Percentiles rank a stretch among this genome's conserved stretches.
Conservation (phyloP, 2,329 filamentous ascomycete genomes). For the Pseudopithomyces chartarum region DNA sequence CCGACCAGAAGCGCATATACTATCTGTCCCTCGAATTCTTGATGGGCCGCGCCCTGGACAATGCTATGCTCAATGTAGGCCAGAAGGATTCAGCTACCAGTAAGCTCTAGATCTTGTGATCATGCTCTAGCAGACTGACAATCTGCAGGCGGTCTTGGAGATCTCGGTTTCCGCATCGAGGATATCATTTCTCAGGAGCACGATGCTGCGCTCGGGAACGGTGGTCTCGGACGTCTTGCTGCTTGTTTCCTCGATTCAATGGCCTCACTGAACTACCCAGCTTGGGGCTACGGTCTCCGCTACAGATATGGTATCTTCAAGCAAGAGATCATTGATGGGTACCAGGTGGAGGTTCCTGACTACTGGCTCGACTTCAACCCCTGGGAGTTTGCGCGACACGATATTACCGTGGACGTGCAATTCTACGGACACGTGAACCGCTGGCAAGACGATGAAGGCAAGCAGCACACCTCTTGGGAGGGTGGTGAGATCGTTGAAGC, state of each 20-base stretch:
- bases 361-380: conserved; percentile 99
- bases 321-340: conserved; percentile 97
- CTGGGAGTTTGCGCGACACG: conserved; percentile 96
- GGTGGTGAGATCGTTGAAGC: conserved; percentile 91
- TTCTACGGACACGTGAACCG: conserved; percentile 90
- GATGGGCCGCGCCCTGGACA: conserved; percentile 95
- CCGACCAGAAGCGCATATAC: conserved; percentile 92
- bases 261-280: conserved; percentile 91
- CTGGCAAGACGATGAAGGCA: conserved; percentile 73
- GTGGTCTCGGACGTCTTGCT: conserved; percentile 89
- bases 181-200: conserved; percentile 94
- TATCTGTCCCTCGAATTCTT: conserved; percentile 95
- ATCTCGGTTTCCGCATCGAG: conserved; percentile 96
- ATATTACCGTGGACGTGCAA: conserved; percentile 95
- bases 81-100: conserved; percentile 83
- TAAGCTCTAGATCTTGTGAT: conserved; percentile 48
- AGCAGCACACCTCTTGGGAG: conserved; percentile 78
- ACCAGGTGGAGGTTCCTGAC: conserved; percentile 96
- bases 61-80: conserved; percentile 96
- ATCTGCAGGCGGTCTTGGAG: conserved; percentile 74
- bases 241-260: conserved; percentile 97
- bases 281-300: conserved; percentile 95
- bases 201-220: conserved; percentile 94
- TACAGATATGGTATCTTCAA: conserved; percentile 98
- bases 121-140: conserved; percentile 17